Base-by-base conservation (phyloP, 163 green algal genomes). In the Scenedesmus sp. region DNA sequence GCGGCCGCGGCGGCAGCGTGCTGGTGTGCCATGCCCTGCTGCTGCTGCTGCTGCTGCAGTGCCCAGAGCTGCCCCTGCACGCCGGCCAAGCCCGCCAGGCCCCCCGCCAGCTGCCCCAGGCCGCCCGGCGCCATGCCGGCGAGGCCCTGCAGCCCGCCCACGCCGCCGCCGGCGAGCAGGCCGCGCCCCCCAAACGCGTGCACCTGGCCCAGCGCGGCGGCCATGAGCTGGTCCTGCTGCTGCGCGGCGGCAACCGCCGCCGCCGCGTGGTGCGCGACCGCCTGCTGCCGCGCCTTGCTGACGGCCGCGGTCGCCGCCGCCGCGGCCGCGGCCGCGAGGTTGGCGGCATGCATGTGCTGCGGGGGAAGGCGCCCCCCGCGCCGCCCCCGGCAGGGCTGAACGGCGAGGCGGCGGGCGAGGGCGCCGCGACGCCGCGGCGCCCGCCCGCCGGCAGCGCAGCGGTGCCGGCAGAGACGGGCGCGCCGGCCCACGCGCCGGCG, bases 1-100 rank as follows among this genome's bases (percentile, higher is more conserved):
- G 67, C 51, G 42, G 67, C 67, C 28, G 48, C 67, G 2, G 67
- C 62, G 1, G 36, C 51, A n/a, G n/a, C n/a, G n/a, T n/a, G n/a
- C n/a, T n/a, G n/a, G n/a, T n/a, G n/a, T n/a, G n/a, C n/a, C n/a
- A n/a, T n/a, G n/a, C n/a, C n/a, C n/a, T n/a, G n/a, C n/a, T n/a
- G n/a, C n/a, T n/a, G n/a, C 20, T 65, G 51, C 34, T 76, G 67
- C 53, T 76, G 67, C 33, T 65, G 51, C 47, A 45, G 67, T 36
- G n/a, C 14, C 50, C 24, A 17, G 14, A 53, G 22, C 17, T 51
- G 50, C 51, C 53, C 50, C 67, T 76, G 67, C 67, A 50, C 64
- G 9, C 56, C 33, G 56, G 26, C 39, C 56, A 24, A 29, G 28
- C 20, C 39, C 66, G 24, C 48, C 66, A 20, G 63, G 4, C 1